phyloP scores from a whole-genome alignment of 2,329 filamentous ascomycete species.

The Blumeriella jaapii region DNA sequence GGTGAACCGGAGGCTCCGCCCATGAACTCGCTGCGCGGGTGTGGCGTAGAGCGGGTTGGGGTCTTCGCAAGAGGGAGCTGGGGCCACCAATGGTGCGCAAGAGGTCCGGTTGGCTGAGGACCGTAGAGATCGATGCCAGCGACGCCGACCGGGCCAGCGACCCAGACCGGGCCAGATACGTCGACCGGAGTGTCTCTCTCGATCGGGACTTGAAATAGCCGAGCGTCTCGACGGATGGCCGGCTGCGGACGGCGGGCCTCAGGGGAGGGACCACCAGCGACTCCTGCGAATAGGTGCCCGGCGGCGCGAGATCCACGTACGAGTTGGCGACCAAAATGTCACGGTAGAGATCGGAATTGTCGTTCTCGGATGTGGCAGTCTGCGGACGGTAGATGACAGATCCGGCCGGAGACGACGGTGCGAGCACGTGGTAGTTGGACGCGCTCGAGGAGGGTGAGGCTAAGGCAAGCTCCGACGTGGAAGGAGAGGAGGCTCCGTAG shows the following conservation, averaged over 20 bases:
- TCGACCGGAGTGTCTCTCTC: constrained; percentile 40
- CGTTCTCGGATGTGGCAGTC: constrained; percentile 14
- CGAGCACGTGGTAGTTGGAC: constrained; percentile 40
- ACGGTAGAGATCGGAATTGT: constrained; percentile 44
- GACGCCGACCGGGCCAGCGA: constrained; percentile 41
- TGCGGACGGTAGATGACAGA: constrained; percentile 26
- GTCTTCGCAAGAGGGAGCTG: constrained; percentile 22
- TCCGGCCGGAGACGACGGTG: constrained; percentile 35
- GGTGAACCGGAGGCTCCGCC: constrained; percentile 25
- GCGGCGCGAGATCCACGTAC: constrained; percentile 24
- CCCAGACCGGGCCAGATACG: constrained; percentile 42
- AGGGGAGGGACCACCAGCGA: constrained; percentile 48
- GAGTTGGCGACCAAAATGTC: constrained; percentile 32
- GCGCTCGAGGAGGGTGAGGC: constrained; percentile 16
- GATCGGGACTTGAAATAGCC: constrained; percentile 40
- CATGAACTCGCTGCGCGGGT: constrained; percentile 25
- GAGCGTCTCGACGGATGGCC: constrained; percentile 37
- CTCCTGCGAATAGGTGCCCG: constrained; percentile 44
- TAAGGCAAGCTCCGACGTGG: constrained; percentile 15
- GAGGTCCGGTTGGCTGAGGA: constrained; percentile 31
- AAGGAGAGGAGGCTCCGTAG: constrained; percentile 17
- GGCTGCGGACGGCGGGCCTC: constrained; percentile 31
- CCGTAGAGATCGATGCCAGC: constrained; percentile 43
- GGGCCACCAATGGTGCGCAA: constrained; percentile 20
- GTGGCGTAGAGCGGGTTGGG: constrained; percentile 12